These are phyloP conservation scores for Cercospora nicotianae DNA, from an alignment of 2,329 filamentous ascomycete species.

Conservation along the genomic window DNA sequence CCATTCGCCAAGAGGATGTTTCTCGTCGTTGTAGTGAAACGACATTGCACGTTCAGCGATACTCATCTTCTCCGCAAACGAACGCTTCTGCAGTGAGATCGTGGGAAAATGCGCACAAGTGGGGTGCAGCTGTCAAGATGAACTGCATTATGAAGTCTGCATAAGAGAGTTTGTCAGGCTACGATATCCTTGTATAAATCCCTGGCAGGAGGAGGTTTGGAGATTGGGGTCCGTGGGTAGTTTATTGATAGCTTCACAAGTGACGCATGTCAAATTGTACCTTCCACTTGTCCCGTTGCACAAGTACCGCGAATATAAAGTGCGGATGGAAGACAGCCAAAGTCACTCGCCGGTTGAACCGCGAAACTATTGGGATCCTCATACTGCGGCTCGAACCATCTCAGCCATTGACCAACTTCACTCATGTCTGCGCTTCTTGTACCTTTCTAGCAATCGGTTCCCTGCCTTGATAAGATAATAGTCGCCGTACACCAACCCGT, in stretches of 20 bases:
- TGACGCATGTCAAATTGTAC: neutral
- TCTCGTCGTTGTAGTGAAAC: neutral
- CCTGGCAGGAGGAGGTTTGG: constrained; percentile 8
- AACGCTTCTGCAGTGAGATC: neutral
- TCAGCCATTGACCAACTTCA: neutral
- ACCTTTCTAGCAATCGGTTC: constrained; percentile 16
- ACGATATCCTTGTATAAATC: constrained; percentile 4
- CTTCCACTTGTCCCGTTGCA: neutral
- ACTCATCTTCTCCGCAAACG: neutral
- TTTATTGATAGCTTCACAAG: neutral
- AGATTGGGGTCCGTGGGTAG: neutral
- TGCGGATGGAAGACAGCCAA: neutral
- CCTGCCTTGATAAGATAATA: constrained; percentile 25
- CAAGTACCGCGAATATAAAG: neutral
- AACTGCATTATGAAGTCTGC: constrained; percentile 4
- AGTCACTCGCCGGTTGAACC: neutral
- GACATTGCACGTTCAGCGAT: neutral
- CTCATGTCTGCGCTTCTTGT: neutral
- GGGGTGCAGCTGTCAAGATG: constrained; percentile 4
- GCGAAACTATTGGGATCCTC: neutral
- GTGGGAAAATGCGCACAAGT: neutral
- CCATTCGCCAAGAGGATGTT: constrained; percentile 6
- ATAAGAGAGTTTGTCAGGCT: neutral
- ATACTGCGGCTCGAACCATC: neutral
- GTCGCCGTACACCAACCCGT: constrained; percentile 24